phyloP scores from a whole-genome alignment of 148 eudicot genomes.

The Cornus florida region DNA sequence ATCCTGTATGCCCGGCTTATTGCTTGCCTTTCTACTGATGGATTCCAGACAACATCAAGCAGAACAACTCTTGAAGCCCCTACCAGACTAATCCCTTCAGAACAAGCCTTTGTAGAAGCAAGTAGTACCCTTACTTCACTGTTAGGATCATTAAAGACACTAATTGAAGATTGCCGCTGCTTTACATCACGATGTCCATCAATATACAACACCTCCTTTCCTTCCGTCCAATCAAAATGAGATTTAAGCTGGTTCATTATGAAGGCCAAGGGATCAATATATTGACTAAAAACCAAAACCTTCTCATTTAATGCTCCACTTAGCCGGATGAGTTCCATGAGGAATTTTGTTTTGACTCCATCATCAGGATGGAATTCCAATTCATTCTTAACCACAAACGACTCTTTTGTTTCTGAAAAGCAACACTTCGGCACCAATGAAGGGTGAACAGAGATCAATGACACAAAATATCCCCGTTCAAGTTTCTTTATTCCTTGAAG shows the following conservation, averaged over 20 bases:
- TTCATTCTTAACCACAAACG: conserved; percentile 5
- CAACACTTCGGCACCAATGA: conserved; percentile 16
- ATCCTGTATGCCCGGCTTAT: conserved; percentile 80
- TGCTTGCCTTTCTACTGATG: conserved; percentile 76
- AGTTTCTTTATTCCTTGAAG: conserved; percentile 6
- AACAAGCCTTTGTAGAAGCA: conserved; percentile 76
- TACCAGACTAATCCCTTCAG: conserved; percentile 73
- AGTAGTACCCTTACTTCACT: conserved; percentile 66
- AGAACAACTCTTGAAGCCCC: conserved; percentile 87
- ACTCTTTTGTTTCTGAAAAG: conserved; percentile 15
- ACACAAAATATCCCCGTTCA: conserved; percentile 17
- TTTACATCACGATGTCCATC: conserved; percentile 41
- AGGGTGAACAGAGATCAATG: conserved; percentile 72
- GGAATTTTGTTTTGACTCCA: conserved; percentile 61
- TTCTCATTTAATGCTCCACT: conserved; percentile 49
- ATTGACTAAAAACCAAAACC: conserved; percentile 73
- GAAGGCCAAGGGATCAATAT: conserved; percentile 36
- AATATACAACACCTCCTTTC: conserved; percentile 46
- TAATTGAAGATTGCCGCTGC: conserved; percentile 43
- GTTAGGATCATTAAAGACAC: conserved; percentile 45
- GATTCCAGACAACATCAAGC: conserved; percentile 84
- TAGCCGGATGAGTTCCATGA: conserved; percentile 51
- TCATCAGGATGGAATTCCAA: conserved; percentile 32
- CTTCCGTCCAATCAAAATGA: conserved; percentile 47
- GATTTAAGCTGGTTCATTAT: conserved; percentile 32